Evolutionary conservation across 345 rosid genomes (phyloP).

Genomic region (Pugionium dolabratum): DNA sequence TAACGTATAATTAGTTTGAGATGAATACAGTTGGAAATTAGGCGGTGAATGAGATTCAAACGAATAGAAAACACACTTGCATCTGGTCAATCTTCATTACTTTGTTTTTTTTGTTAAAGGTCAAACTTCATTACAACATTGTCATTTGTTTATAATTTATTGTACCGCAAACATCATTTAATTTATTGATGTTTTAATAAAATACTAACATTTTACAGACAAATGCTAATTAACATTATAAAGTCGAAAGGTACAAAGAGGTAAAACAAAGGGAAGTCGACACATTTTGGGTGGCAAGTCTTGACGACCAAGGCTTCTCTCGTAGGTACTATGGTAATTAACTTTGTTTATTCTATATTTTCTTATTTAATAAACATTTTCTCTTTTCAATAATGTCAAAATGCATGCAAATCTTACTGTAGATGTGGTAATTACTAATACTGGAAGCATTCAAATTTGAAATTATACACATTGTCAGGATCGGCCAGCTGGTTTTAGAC

Average conservation of each 20-base stretch:
- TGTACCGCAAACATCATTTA: not conserved
- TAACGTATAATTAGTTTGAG: too few species aligned
- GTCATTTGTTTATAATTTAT: not conserved
- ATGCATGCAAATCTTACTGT: too few species aligned
- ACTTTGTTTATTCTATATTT: too few species aligned
- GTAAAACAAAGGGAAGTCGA: not conserved
- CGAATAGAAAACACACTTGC: not conserved
- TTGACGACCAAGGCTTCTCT: conserved; percentile 18
- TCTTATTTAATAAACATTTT: too few species aligned
- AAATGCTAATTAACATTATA: not conserved
- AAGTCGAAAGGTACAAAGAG: not conserved
- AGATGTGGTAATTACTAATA: too few species aligned
- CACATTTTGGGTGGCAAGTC: conserved; percentile 6
- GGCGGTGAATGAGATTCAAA: not conserved
- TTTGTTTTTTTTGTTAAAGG: too few species aligned
- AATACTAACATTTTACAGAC: not conserved
- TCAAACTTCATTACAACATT: too few species aligned
- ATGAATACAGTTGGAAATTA: not conserved
- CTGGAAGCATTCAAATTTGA: too few species aligned
- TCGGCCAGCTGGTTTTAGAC: too few species aligned
- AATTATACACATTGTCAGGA: too few species aligned
- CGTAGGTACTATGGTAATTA: not conserved
- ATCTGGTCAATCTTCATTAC: not conserved
- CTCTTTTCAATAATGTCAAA: too few species aligned
- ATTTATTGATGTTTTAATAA: not conserved